A percentile compares a stretch with the other conserved stretches of the same genome.
Evolutionary conservation across 1,284 basidiomycete species (phyloP).

Genomic region (Pascua guehoae): DNA sequence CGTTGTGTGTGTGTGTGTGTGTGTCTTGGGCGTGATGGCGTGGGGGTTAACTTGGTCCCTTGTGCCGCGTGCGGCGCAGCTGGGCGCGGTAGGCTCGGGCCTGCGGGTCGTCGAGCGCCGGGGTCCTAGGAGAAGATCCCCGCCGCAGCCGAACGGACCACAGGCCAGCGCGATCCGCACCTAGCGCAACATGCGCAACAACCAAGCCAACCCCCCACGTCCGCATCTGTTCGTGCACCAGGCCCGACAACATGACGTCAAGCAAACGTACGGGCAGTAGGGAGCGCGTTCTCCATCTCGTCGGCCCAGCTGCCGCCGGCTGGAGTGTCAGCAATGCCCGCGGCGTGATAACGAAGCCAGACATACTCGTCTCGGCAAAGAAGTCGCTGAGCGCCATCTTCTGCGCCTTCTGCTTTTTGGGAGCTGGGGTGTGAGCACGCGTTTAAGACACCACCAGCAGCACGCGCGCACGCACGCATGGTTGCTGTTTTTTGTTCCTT

Average conservation of each 20-base stretch:
- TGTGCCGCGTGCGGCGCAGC: background rate
- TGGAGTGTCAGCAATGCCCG: constrained; percentile 1
- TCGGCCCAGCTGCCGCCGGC: constrained; percentile 9
- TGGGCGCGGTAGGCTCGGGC: background rate
- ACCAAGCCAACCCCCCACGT: no score
- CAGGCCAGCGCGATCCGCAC: no score
- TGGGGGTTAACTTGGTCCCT: no score
- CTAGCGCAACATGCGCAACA: no score
- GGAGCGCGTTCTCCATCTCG: constrained; percentile 14
- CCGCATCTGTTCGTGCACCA: background rate
- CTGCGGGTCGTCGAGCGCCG: constrained; percentile 2
- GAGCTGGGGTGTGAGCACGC: constrained; percentile 34
- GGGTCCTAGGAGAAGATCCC: background rate
- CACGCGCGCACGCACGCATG: constrained; percentile 13
- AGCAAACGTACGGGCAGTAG: constrained; percentile 12
- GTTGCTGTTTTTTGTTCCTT: background rate
- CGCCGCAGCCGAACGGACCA: no score
- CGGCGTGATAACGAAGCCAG: no score
- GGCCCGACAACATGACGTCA: constrained; percentile 6
- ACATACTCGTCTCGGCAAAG: constrained; percentile 72
- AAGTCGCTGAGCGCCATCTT: constrained; percentile 89
- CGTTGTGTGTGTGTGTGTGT: constrained; percentile 7
- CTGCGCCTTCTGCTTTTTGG: constrained; percentile 68
- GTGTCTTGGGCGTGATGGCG: background rate
- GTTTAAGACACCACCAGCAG: no score